Percentiles rank a stretch among this genome's conserved stretches.
phyloP scores from a whole-genome alignment of 2,329 filamentous ascomycete genomes.

The Stagonosporopsis cucurbitacearum region DNA sequence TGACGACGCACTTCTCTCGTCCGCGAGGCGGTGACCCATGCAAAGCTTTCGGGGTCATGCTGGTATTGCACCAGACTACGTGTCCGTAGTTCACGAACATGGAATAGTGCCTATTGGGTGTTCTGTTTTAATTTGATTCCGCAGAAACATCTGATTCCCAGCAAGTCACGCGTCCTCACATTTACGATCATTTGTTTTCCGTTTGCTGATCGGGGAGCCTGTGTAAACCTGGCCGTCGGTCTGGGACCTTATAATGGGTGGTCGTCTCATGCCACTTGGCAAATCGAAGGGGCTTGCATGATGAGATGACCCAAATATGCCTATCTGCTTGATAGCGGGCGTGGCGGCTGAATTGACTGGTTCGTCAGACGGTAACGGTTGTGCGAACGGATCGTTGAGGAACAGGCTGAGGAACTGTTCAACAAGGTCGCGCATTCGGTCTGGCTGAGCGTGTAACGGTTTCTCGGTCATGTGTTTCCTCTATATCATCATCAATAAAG shows the following conservation, averaged over 20 bases:
- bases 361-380: constrained; percentile 23
- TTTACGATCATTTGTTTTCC: constrained; percentile 7
- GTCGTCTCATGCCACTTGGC: constrained; percentile 33
- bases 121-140: not conserved
- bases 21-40: not conserved
- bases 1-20: not conserved
- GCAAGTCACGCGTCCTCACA: not conserved
- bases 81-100: not conserved
- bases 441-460: constrained; percentile 50
- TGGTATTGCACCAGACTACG: not conserved
- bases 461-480: constrained; percentile 49
- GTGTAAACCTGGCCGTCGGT: constrained; percentile 27
- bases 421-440: constrained; percentile 55
- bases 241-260: constrained; percentile 24
- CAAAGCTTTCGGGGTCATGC: not conserved
- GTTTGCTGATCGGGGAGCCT: constrained; percentile 36
- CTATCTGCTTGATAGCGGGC: constrained; percentile 33
- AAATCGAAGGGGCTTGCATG: constrained; percentile 44
- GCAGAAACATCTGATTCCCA: not conserved
- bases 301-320: constrained; percentile 30
- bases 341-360: constrained; percentile 31
- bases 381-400: constrained; percentile 53
- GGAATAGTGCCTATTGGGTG: not conserved
- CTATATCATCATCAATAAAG: constrained; percentile 20
- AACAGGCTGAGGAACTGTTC: constrained; percentile 56